Percentiles rank a stretch among this genome's conserved stretches.
Conservation (phyloP, 352 stramenopile genomes). For the Phytopythium vexans region DNA sequence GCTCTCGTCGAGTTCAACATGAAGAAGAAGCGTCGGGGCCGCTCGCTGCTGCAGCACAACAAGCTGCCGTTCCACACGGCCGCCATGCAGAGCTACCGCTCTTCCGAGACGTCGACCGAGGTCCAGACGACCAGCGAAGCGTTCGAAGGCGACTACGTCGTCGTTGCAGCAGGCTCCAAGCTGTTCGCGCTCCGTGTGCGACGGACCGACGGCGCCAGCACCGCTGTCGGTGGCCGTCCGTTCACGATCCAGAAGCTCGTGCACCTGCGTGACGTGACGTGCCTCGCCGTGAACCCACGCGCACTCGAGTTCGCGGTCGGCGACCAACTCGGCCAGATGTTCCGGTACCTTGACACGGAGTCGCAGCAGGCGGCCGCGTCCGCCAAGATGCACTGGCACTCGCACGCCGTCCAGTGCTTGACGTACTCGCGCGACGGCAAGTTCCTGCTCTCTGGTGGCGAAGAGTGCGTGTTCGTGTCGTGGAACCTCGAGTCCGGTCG, state of each 20-base stretch:
- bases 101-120: not conserved
- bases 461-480: conserved; percentile 85
- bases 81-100: conserved; percentile 51
- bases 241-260: conserved; percentile 37
- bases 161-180: conserved; percentile 29
- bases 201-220: conserved; percentile 11
- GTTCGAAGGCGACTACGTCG: conserved; percentile 48
- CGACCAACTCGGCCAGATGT: conserved; percentile 63
- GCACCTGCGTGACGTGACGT: conserved; percentile 54
- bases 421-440: conserved; percentile 74
- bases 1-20: conserved; percentile 68
- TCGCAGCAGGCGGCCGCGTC: conserved; percentile 11
- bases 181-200: conserved; percentile 44
- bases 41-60: conserved; percentile 43
- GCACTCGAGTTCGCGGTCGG: conserved; percentile 62
- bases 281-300: conserved; percentile 48
- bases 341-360: conserved; percentile 31
- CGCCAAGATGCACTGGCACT: conserved; percentile 85
- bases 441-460: conserved; percentile 76
- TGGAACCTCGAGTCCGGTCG: conserved; percentile 83
- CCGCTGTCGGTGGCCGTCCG: conserved; percentile 17
- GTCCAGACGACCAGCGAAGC: conserved; percentile 2
- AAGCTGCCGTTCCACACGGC: conserved; percentile 48
- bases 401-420: conserved; percentile 70
- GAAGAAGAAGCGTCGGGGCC: conserved; percentile 53